Base-by-base conservation (phyloP, 176 grass and related monocot species). In the Carex littledalei region DNA sequence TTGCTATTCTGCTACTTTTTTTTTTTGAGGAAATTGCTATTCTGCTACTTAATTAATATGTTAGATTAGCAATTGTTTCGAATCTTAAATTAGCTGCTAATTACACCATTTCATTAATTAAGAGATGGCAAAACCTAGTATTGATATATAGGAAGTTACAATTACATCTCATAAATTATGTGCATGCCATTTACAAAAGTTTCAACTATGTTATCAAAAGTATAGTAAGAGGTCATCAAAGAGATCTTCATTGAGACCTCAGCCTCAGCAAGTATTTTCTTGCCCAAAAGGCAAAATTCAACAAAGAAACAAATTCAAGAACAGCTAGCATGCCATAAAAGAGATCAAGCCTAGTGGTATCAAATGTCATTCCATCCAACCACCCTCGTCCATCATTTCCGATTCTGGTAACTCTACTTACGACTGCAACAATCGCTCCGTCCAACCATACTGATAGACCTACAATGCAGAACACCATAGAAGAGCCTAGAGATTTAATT, bases 221-320 rank as follows among this genome's bases (percentile, higher is more conserved):
- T 82, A 66, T 64, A 53, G 12, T 82, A 37, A 64, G 55, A 54
- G 78, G n/a, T 81, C 78, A 81, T 39, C 22, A 62, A 10, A 35
- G 15, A 81, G 29, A 41, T 45, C 37, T 24, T 66, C 41, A 64
- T 47, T 82, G 60, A 82, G 80, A 41, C 11, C 60, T 82, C 39
- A 52, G 35, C 67, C 39, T 1, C 8, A 67, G 60, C 58, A 82
- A 50, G 70, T 97, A 94, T n/a, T 78, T 91, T 65, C 84, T 93
- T 3, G 91, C 91, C 91, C 91, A 93, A 78, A 86, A 94, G n/a
- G 88, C 61, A 67, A 85, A 94, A 73, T 97, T 97, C 31, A 91
- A 91, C 59, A 97, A 89, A 34, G 78, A 88, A 49, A 90, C 55
- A 39, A 92, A 22, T 61, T 86, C 81, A 9, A 94, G 17, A 20